Base-by-base conservation (phyloP, 148 eudicot species). In the Suaeda aralocaspica region DNA sequence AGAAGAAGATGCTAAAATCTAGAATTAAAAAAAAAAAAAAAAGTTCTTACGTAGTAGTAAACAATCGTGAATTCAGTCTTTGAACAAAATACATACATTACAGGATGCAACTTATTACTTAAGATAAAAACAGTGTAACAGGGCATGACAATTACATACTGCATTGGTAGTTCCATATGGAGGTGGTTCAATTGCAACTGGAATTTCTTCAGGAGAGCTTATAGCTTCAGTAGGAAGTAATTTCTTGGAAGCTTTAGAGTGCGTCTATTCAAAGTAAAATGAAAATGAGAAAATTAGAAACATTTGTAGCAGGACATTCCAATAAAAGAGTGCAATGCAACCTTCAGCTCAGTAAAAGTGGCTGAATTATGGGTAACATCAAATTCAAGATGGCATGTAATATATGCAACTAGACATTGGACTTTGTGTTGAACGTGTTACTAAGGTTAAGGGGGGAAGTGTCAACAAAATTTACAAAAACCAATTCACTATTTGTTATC, bases 101-200 rank as follows among this genome's bases (percentile, higher is more conserved):
- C 30, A 36, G 49, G n/a, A 34, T 16, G 26, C 10, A 12, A 44
- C 4, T 45, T n/a, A 49, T 25, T 33, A 2, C 10, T 31, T 10
- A 33, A 15, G 21, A 24, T 34, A 9, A 42, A 29, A 67, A 44
- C 36, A 42, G 50, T 28, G 71, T 26, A 22, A 65, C 31, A 55
- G 36, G 48, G 55, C n/a, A 50, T 59, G 64, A 25, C 39, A 66
- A 25, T 61, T 67, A 68, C 94, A 80, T 83, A 94, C 98, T 74
- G 86, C 97, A 75, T 82, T 69, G 83, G 72, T 77, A 69, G 98
- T 94, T 76, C 91, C 97, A 80, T 67, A 94, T 36, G 89, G 84
- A 82, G 84, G 96, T 39, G 95, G 88, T 72, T 94, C 92, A 56
- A 82, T 58, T 45, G 77, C 85, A 74, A 86, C 75, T 73, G 70